Percentiles rank a stretch among this genome's conserved stretches.
phyloP scores from a whole-genome alignment of 768 basidiomycete genomes.

The Panaeolus cyanescens region DNA sequence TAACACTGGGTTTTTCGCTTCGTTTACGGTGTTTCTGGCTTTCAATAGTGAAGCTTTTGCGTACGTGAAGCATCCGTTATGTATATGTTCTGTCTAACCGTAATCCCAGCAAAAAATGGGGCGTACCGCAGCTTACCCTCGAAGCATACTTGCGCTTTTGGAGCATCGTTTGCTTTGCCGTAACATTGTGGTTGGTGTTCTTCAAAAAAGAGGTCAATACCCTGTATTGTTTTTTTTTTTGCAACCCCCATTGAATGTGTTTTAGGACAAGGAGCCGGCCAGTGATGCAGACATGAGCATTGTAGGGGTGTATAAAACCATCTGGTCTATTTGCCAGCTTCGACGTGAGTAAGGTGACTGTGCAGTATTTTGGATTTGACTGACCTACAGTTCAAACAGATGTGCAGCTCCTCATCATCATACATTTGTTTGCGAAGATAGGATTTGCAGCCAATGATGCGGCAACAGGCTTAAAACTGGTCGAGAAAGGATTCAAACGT shows the following conservation, averaged over 20 bases:
- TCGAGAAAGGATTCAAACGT: conserved; percentile 94
- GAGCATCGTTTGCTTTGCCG: conserved; percentile 73
- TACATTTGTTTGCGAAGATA: conserved; percentile 92
- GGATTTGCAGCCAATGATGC: conserved; percentile 95
- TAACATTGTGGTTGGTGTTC: conserved; percentile 87
- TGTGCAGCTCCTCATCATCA: conserved; percentile 80
- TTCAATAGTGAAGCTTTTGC: conserved; percentile 93
- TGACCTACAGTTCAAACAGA: conserved; percentile 50
- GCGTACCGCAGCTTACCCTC: conserved; percentile 70
- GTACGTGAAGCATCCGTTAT: conserved; percentile 39
- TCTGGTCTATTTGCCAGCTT: conserved; percentile 92
- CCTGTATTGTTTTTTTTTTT: neutral
- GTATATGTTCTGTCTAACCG: neutral
- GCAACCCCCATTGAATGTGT: neutral
- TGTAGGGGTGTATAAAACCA: conserved; percentile 86
- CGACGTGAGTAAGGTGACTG: conserved; percentile 69
- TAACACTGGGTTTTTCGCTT: conserved; percentile 93
- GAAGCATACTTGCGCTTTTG: conserved; percentile 86
- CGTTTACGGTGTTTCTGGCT: conserved; percentile 96
- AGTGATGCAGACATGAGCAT: conserved; percentile 89
- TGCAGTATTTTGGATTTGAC: neutral
- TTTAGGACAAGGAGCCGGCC: conserved; percentile 71
- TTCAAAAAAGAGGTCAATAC: conserved; percentile 84
- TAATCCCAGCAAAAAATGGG: conserved; percentile 65
- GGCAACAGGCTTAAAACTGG: conserved; percentile 87